Base-by-base conservation (phyloP, 148 eudicot species). In the Heliamphora exappendiculata region DNA sequence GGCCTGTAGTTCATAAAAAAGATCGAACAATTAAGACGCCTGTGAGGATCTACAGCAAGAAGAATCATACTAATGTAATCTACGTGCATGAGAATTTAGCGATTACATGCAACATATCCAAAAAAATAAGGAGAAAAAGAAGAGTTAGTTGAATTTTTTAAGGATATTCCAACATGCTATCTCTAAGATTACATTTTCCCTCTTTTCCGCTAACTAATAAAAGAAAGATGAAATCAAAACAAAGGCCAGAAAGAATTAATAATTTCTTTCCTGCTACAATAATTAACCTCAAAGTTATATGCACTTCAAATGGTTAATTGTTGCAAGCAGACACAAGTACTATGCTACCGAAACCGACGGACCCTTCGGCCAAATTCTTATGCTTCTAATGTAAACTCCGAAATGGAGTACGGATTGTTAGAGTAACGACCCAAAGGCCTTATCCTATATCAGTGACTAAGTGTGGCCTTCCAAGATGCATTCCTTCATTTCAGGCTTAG, bases 1-100 rank as follows among this genome's bases (percentile, higher is more conserved):
- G 98, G 76, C 98, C 97, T 92, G 87, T 73, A 78, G 45, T 67
- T 81, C 71, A 72, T 20, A 58, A 37, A 75, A 29, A 37, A n/a
- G 28, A 17, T 11, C 6, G 29, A 42, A 63, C 41, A 71, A 57
- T n/a, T 47, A 26, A 31, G 13, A 34, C 20, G 37, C 2, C 12
- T 22, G 28, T 3, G 44, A 5, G 36, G 49, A 58, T 53, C 5
- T 11, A 31, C 1, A 37, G n/a, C 8, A 76, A 53, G 29, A 59
- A 42, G 12, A 33, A 11, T 50, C 17, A 28, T 0, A 45, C 1
- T 3, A 22, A 7, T 5, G 55, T 45, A 8, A 10, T 28, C 5
- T 11, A 45, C 17, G 34, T 42, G 58, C 64, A 77, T 71, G 58
- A 24, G 9, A 28, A 64, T 17, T 2, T 64, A 34, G 68, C 37